Evolutionary conservation across 208 protist genomes (phyloP).

Genomic region (Leishmania amazonensis): DNA sequence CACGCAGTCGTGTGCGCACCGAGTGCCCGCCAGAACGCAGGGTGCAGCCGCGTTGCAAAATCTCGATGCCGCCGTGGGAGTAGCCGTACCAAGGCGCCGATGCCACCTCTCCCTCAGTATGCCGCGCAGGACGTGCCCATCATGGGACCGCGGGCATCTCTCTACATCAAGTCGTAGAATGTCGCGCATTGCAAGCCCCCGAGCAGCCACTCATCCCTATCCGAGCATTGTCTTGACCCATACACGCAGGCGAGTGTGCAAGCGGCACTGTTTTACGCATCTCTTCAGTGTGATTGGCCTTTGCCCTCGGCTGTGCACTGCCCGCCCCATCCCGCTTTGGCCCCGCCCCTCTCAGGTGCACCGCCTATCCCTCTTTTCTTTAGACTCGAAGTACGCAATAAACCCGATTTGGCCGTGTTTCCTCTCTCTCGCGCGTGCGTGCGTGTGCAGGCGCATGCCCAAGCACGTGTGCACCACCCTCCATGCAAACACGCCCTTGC

Average conservation of each 20-base stretch:
- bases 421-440: background rate
- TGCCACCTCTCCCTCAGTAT: slow-evolving; percentile 18
- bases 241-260: background rate
- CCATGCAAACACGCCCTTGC: background rate
- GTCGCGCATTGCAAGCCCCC: background rate
- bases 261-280: background rate
- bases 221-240: background rate
- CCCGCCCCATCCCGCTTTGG: background rate
- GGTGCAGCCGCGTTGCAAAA: slow-evolving; percentile 18
- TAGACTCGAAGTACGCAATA: background rate
- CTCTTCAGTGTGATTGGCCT: background rate
- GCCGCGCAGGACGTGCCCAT: slow-evolving; percentile 52
- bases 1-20: slow-evolving; percentile 25
- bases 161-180: slow-evolving; percentile 34
- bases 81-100: slow-evolving; percentile 11
- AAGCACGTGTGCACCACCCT: background rate
- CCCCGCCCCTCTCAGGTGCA: background rate
- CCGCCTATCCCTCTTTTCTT: background rate
- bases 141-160: slow-evolving; percentile 41
- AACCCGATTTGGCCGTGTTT: background rate
- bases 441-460: too few species aligned
- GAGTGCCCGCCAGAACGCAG: background rate
- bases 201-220: background rate
- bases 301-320: background rate
- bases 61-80: slow-evolving; percentile 31